Conservation (phyloP, 345 rosid genomes). For the Aquilaria yunnanensis region DNA sequence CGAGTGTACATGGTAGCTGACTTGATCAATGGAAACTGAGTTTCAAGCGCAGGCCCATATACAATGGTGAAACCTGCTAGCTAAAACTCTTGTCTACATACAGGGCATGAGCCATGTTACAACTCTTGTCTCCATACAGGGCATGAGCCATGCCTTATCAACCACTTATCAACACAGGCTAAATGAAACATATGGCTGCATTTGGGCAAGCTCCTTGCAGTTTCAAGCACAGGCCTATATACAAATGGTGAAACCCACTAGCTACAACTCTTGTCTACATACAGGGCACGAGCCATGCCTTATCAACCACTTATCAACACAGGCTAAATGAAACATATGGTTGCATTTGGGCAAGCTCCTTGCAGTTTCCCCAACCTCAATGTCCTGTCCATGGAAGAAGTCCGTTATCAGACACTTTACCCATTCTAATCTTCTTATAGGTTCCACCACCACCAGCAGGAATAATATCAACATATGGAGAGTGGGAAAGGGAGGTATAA, state of each 20-base stretch:
- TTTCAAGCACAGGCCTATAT: conserved; percentile 22
- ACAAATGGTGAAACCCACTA: conserved; percentile 4
- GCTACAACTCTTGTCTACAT: conserved; percentile 57
- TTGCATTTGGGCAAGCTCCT: conserved; percentile 62
- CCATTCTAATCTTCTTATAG: not conserved
- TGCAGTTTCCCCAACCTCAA: conserved; percentile 51
- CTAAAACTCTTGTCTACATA: conserved; percentile 62
- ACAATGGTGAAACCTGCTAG: not conserved
- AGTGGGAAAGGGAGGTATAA: too few relatives aligned
- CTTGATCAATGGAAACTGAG: too few relatives aligned
- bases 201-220: conserved; percentile 54
- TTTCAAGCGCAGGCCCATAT: too few relatives aligned
- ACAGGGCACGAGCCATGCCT: conserved; percentile 72
- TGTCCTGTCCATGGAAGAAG: conserved; percentile 35
- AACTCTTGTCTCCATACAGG: conserved; percentile 70
- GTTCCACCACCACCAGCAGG: not conserved
- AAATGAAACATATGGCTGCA: conserved; percentile 71
- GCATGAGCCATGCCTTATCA: conserved; percentile 61
- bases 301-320: conserved; percentile 81
- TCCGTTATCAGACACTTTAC: not conserved
- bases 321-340: conserved; percentile 70
- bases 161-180: conserved; percentile 86
- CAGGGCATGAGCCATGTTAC: conserved; percentile 62
- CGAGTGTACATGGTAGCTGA: too few relatives aligned
- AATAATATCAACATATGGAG: too few relatives aligned